Evolutionary conservation across 495 filamentous ascomycete species (phyloP).

Genomic region (Pseudotulostoma volvatum): DNA sequence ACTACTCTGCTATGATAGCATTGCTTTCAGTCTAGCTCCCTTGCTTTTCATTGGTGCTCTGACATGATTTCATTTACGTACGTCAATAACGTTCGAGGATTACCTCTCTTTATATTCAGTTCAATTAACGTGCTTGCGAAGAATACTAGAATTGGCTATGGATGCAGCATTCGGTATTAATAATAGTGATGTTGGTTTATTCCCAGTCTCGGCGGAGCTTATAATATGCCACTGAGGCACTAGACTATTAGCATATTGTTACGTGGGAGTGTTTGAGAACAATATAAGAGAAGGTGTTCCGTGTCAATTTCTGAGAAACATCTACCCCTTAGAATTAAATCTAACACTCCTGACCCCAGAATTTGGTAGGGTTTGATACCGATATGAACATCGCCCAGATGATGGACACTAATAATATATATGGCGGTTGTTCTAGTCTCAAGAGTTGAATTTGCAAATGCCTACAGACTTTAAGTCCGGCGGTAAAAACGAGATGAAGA

Average conservation of each 20-base stretch:
- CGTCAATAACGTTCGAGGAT: constrained; percentile 1
- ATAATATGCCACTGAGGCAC: background rate
- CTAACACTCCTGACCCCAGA: background rate
- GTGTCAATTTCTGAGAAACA: background rate
- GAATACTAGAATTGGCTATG: constrained; percentile 1
- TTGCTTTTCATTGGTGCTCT: too few relatives aligned
- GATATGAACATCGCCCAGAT: background rate
- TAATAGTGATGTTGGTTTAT: constrained; percentile 1
- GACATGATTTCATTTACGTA: background rate
- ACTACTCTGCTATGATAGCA: too few relatives aligned
- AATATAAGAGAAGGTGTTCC: background rate
- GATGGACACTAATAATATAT: background rate
- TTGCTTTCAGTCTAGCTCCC: too few relatives aligned
- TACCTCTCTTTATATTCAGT: background rate
- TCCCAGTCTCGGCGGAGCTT: background rate
- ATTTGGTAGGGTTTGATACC: background rate
- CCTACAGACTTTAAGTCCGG: background rate
- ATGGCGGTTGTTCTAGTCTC: background rate
- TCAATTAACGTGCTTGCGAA: constrained; percentile 1
- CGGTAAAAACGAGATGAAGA: background rate
- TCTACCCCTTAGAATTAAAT: background rate
- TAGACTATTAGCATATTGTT: constrained; percentile 1
- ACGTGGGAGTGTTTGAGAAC: background rate
- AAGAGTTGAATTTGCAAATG: background rate
- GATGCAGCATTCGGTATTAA: constrained; percentile 2